Evolutionary conservation across 73 alveolate species (phyloP).

Genomic region (Paramecium caudatum): DNA sequence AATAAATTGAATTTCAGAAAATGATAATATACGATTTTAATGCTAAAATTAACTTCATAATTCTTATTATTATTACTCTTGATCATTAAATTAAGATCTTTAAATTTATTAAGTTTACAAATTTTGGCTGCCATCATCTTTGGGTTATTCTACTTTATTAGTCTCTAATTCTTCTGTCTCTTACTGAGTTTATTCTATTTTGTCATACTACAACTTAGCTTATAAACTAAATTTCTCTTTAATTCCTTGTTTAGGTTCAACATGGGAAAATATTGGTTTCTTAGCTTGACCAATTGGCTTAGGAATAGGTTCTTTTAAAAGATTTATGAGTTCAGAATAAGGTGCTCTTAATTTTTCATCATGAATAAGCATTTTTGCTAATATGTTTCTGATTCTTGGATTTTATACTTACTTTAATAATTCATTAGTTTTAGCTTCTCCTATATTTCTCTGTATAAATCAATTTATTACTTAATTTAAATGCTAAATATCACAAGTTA

Average conservation of each 20-base stretch:
- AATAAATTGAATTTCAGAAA: no score
- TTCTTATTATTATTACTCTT: no score
- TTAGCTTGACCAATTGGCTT: not conserved
- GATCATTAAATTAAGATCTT: no score
- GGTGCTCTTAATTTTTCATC: conserved; percentile 40
- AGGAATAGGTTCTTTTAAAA: not conserved
- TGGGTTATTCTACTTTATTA: no score
- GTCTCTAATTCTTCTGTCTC: no score
- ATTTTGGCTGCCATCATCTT: no score
- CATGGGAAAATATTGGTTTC: conserved; percentile 27
- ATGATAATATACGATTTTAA: no score
- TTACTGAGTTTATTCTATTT: no score
- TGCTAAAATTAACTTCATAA: no score
- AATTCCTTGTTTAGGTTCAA: conserved; percentile 10
- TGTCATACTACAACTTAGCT: not conserved
- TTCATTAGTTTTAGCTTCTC: not conserved
- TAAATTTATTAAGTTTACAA: no score
- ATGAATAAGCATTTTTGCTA: conserved; percentile 10
- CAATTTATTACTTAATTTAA: not conserved
- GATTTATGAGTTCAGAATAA: not conserved
- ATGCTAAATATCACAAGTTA: not conserved
- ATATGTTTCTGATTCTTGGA: not conserved
- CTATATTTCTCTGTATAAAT: conserved; percentile 24
- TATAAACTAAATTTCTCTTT: conserved; percentile 26
- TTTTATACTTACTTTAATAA: not conserved